These are phyloP conservation scores for Ampelomyces quisqualis DNA, from an alignment of 2,329 filamentous ascomycete genomes.

Conservation along the genomic window DNA sequence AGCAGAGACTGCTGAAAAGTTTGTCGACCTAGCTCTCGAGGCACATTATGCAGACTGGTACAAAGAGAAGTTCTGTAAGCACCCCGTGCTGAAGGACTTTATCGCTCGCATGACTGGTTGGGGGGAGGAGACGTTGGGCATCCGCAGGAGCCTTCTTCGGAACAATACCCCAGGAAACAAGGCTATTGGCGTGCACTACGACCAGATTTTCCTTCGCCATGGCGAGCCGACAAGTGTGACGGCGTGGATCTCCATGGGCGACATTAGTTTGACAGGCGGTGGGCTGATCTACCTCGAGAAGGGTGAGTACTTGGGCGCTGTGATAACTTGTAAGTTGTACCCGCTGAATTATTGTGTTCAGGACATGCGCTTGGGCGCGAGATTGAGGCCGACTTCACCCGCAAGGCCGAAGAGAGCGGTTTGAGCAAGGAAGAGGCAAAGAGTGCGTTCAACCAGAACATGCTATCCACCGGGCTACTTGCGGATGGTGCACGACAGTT, in stretches of 20 bases:
- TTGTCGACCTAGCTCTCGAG: slow-evolving; percentile 55
- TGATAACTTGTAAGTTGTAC: neutral
- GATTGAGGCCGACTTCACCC: slow-evolving; percentile 54
- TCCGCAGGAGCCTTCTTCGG: slow-evolving; percentile 54
- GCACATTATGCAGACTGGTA: slow-evolving; percentile 53
- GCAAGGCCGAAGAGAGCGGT: slow-evolving; percentile 51
- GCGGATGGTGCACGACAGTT: slow-evolving; percentile 53
- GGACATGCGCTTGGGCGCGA: slow-evolving; percentile 52
- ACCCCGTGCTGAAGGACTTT: slow-evolving; percentile 53
- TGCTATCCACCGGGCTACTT: slow-evolving; percentile 58
- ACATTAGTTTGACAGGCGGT: slow-evolving; percentile 56
- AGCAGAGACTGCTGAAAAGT: slow-evolving; percentile 45
- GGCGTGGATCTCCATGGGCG: slow-evolving; percentile 60
- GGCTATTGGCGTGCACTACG: slow-evolving; percentile 62
- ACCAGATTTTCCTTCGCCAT: slow-evolving; percentile 59
- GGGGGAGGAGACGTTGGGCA: slow-evolving; percentile 49
- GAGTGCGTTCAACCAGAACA: slow-evolving; percentile 55
- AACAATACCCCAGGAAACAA: slow-evolving; percentile 60
- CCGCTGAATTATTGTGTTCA: slow-evolving; percentile 8
- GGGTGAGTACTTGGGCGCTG: slow-evolving; percentile 24
- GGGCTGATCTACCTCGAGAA: slow-evolving; percentile 62
- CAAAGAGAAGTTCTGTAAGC: slow-evolving; percentile 56
- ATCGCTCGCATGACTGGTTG: slow-evolving; percentile 57
- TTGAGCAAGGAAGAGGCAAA: slow-evolving; percentile 55
- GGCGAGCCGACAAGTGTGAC: slow-evolving; percentile 58